phyloP scores from a whole-genome alignment of 1,139 yeast genomes.

The Candida tunisiensis region DNA sequence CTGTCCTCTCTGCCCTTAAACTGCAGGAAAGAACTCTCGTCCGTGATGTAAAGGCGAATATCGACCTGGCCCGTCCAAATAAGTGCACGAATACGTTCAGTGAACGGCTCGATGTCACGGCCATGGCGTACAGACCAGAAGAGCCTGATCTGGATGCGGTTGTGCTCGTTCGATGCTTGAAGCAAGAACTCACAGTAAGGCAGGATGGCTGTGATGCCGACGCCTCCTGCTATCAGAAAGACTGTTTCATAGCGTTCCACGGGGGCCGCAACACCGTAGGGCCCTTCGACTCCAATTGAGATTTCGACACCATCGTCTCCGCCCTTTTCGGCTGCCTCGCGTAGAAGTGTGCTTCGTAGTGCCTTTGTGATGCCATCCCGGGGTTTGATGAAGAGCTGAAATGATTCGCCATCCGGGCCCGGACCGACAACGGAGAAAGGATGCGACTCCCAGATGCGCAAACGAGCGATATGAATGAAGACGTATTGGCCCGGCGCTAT shows the following conservation, averaged over 20 bases:
- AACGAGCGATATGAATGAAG: conserved; percentile 22
- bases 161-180: too few species aligned
- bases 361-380: conserved; percentile 17
- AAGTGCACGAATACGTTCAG: too few species aligned
- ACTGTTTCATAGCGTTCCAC: conserved; percentile 31
- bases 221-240: conserved; percentile 43
- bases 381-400: conserved; percentile 21
- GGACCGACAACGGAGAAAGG: conserved; percentile 29
- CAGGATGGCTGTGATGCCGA: conserved; percentile 42
- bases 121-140: too few species aligned
- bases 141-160: too few species aligned
- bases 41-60: too few species aligned
- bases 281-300: conserved; percentile 35
- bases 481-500: conserved; percentile 23
- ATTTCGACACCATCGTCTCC: conserved; percentile 6
- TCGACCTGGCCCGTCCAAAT: too few species aligned
- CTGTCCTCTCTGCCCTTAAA: too few species aligned
- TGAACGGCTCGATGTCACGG: too few species aligned
- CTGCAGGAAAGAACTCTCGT: too few species aligned
- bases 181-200: too few species aligned
- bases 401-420: conserved; percentile 17
- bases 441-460: conserved; percentile 38
- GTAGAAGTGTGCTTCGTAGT: too few species aligned
- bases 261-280: conserved; percentile 35
- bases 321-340: conserved; percentile 1